A percentile compares a stretch with the other conserved stretches of the same genome.
Conservation (phyloP, 495 filamentous ascomycete genomes). For the Neurospora sp. region DNA sequence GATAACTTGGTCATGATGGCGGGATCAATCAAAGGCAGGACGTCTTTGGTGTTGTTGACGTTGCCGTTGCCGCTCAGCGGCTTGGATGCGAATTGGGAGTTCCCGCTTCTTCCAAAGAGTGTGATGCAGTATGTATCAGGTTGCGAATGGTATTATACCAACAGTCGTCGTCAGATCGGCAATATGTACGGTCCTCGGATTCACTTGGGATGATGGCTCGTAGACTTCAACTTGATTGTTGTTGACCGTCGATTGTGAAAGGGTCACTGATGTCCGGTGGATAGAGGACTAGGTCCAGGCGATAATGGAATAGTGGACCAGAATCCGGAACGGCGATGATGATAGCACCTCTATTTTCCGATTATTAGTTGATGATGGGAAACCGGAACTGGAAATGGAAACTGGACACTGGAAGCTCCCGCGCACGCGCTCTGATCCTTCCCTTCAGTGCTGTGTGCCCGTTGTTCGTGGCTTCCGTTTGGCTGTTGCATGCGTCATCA, state of each 20-base stretch:
- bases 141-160: not conserved
- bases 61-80: slow-evolving; percentile 20
- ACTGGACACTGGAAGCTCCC: not conserved
- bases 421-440: not conserved
- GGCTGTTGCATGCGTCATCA: not conserved
- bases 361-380: not conserved
- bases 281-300: not conserved
- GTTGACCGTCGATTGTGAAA: not conserved
- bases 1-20: slow-evolving; percentile 20
- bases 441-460: not conserved
- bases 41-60: not conserved
- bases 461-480: not conserved
- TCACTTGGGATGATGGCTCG: not conserved
- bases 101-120: not conserved
- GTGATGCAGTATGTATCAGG: not conserved
- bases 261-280: not conserved
- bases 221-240: not conserved
- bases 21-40: not conserved
- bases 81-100: not conserved
- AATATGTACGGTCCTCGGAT: not conserved
- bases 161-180: not conserved
- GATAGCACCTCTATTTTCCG: not conserved
- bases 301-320: not conserved
- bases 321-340: not conserved
- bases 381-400: not conserved